Conservation (phyloP, 2,329 filamentous ascomycete species). For the Penicillium sp. region DNA sequence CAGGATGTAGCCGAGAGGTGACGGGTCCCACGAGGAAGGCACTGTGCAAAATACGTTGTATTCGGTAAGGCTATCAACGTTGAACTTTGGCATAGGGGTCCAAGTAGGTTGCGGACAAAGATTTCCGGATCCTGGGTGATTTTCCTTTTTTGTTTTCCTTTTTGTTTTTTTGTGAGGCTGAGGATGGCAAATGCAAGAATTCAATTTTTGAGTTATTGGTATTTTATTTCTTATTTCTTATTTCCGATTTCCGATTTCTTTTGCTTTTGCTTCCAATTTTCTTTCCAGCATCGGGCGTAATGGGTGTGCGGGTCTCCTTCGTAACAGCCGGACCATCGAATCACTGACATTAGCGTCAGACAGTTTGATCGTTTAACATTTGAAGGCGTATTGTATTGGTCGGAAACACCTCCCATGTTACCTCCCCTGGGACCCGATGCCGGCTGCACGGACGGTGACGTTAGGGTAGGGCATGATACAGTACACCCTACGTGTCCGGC, state of each 20-base stretch:
- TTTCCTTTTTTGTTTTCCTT: background rate
- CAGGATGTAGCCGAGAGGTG: constrained; percentile 7
- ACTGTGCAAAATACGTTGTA: constrained; percentile 31
- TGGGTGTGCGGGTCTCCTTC: constrained; percentile 15
- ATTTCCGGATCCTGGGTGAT: constrained; percentile 13
- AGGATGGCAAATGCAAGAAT: background rate
- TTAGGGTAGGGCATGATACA: constrained; percentile 21
- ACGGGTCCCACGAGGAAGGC: constrained; percentile 33
- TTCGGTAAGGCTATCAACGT: constrained; percentile 25
- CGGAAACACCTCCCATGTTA: constrained; percentile 29
- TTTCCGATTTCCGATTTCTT: too few relatives aligned
- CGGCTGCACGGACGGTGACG: constrained; percentile 29
- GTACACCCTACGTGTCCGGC: constrained; percentile 10
- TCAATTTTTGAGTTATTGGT: constrained; percentile 10
- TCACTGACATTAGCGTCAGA: constrained; percentile 20
- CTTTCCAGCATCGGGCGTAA: constrained; percentile 13
- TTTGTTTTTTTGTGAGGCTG: constrained; percentile 1
- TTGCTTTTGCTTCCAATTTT: background rate
- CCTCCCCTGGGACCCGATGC: constrained; percentile 27
- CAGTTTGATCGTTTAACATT: constrained; percentile 28
- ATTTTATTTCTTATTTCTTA: constrained; percentile 14
- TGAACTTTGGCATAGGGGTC: constrained; percentile 22
- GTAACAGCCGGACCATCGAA: constrained; percentile 27
- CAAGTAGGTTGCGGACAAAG: constrained; percentile 22
- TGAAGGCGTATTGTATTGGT: constrained; percentile 33